Base-by-base conservation (phyloP, 2,329 filamentous ascomycete genomes). In the Fusarium lateritium region DNA sequence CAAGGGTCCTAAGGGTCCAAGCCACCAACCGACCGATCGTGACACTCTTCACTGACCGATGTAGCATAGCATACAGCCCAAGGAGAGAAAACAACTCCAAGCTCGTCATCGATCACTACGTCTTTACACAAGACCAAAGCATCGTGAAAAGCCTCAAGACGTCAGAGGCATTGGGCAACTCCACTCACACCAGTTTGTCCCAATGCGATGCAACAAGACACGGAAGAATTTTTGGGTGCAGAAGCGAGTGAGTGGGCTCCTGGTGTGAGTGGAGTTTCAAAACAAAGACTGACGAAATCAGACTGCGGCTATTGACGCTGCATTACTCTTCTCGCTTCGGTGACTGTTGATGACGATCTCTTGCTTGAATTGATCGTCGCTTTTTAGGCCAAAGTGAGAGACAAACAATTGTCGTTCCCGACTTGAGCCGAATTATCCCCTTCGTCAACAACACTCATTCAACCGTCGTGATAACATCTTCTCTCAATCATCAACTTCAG, bases 141-240 rank as follows among this genome's bases (percentile, higher is more conserved):
- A 70, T 70, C 67, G 67, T 42, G 40, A 70, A 70, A 70, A 63
- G 45, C 67, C 67, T 70, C 67, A 70, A 60, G 63, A 70, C 67
- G 67, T 70, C 67, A 70, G 66, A 70, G 60, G 24, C 21, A 5
- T 6, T 5, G 24, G 5, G 6, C 36, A 58, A 42, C 61, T 49
- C 66, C 66, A 69, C 66, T 52, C 66, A 69, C 65, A 69, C 55
- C 7, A 33, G 15, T 38, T 33, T 33, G 40, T 13, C 40, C 40
- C n/a, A 21, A 24, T 42, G 39, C 39, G 21, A 43, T 43, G 40
- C 40, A 17, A 43, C 40, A 24, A 26, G 40, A 43, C 40, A 43
- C 40, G 40, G 40, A 43, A 43, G 40, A 43, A 43, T 43, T 43
- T 26, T 43, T 26, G 40, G 26, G 40, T 43, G 22, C 40, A 43